Evolutionary conservation across 176 grass and related monocot genomes (phyloP).

Genomic region (Dactylis glomerata): DNA sequence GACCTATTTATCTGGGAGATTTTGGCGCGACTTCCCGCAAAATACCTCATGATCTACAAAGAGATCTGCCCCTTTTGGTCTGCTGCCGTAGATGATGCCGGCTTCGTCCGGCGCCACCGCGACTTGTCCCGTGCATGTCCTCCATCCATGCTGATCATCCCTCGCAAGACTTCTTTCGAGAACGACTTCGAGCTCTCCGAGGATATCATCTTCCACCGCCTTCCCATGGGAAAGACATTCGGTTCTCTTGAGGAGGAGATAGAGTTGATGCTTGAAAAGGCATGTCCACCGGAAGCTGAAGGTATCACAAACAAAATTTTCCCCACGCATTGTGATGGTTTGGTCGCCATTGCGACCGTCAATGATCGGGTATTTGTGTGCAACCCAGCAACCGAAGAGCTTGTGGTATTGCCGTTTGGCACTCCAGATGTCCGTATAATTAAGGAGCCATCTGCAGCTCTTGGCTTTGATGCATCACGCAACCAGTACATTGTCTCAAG

Average conservation of each 20-base stretch:
- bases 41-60: too few species aligned
- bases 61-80: neutral
- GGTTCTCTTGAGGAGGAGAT: neutral
- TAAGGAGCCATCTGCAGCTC: neutral
- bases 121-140: too few species aligned
- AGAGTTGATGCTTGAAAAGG: too few species aligned
- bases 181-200: neutral
- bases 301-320: too few species aligned
- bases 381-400: conserved; percentile 14
- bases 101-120: neutral
- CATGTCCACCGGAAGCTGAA: too few species aligned
- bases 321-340: too few species aligned
- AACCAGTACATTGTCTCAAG: neutral
- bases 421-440: neutral
- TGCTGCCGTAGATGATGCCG: neutral
- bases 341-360: neutral
- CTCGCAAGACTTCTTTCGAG: neutral
- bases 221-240: neutral
- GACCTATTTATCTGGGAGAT: neutral
- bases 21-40: neutral
- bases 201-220: neutral
- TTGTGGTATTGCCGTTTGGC: neutral
- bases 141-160: too few species aligned
- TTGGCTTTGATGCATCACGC: neutral
- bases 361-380: neutral